Evolutionary conservation across 2,329 filamentous ascomycete species (phyloP).

Genomic region (Sclerotinia minor): DNA sequence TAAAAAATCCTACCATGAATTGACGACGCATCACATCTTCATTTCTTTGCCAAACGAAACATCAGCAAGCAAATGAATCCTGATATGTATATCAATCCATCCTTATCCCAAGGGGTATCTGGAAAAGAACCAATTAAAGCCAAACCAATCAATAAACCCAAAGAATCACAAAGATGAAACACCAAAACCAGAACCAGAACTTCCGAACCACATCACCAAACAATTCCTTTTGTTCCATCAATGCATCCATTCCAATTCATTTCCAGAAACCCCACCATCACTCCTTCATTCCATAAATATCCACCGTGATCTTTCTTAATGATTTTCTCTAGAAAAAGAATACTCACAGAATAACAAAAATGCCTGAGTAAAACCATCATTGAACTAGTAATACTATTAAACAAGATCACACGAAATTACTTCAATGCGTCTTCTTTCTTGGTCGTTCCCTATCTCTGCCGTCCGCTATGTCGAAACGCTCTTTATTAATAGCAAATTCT

Average conservation of each 20-base stretch:
- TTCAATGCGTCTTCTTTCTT: slow-evolving; percentile 26
- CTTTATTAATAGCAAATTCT: slow-evolving; percentile 54
- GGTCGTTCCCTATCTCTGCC: slow-evolving; percentile 31
- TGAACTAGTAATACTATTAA: slow-evolving; percentile 14
- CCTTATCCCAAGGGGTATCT: slow-evolving; percentile 25
- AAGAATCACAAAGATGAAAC: slow-evolving; percentile 6
- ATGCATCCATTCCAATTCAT: slow-evolving; percentile 1
- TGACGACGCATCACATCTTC: neutral
- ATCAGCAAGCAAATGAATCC: slow-evolving; percentile 4
- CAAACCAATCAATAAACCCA: slow-evolving; percentile 21
- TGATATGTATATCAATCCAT: slow-evolving; percentile 20
- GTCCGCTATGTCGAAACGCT: slow-evolving; percentile 46
- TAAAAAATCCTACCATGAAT: neutral
- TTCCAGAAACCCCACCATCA: slow-evolving; percentile 3
- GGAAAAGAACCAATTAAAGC: slow-evolving; percentile 22
- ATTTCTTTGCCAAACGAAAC: neutral
- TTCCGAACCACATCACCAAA: slow-evolving; percentile 9
- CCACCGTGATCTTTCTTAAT: neutral
- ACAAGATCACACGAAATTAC: neutral
- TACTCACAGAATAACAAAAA: slow-evolving; percentile 14
- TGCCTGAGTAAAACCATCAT: neutral
- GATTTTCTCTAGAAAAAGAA: slow-evolving; percentile 16
- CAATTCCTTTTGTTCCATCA: neutral
- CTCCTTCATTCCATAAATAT: neutral
- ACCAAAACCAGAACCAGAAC: slow-evolving; percentile 14